Percentiles rank a stretch among this genome's conserved stretches.
Conservation (phyloP, 768 basidiomycete species). For the Lentinula sp. region DNA sequence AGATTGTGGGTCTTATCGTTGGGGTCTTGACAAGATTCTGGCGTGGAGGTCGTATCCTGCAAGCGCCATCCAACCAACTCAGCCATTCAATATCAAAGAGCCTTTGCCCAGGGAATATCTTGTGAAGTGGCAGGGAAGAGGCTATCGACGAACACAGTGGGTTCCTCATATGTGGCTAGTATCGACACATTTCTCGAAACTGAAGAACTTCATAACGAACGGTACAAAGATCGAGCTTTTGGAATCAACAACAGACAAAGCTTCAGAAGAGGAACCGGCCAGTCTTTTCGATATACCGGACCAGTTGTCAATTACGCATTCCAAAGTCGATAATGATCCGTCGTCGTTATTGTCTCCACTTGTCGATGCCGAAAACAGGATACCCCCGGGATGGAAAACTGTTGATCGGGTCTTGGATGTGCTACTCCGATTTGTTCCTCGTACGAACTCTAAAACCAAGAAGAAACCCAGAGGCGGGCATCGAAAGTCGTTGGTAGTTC, state of each 20-base stretch:
- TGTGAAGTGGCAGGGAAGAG: slow-evolving; percentile 80
- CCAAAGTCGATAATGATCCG: slow-evolving; percentile 20
- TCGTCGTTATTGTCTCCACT: slow-evolving; percentile 25
- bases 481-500: slow-evolving; percentile 16
- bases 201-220: slow-evolving; percentile 70
- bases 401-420: slow-evolving; percentile 91
- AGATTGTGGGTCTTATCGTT: slow-evolving; percentile 71
- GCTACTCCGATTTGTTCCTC: slow-evolving; percentile 42
- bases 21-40: slow-evolving; percentile 75
- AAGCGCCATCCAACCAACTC: slow-evolving; percentile 49
- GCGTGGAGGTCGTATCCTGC: slow-evolving; percentile 86
- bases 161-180: slow-evolving; percentile 91
- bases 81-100: slow-evolving; percentile 46
- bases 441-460: slow-evolving; percentile 24
- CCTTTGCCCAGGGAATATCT: slow-evolving; percentile 85
- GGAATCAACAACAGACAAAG: slow-evolving; percentile 33
- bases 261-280: slow-evolving; percentile 26
- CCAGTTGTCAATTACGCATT: slow-evolving; percentile 18
- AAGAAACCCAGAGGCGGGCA: slow-evolving; percentile 14
- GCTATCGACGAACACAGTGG: slow-evolving; percentile 78
- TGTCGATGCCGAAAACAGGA: slow-evolving; percentile 65
- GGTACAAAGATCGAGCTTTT: slow-evolving; percentile 70
- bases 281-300: slow-evolving; percentile 35
- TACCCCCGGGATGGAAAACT: slow-evolving; percentile 81
- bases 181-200: slow-evolving; percentile 54